Evolutionary conservation across 768 basidiomycete genomes (phyloP).

Genomic region (Xerocomellus intermedius): DNA sequence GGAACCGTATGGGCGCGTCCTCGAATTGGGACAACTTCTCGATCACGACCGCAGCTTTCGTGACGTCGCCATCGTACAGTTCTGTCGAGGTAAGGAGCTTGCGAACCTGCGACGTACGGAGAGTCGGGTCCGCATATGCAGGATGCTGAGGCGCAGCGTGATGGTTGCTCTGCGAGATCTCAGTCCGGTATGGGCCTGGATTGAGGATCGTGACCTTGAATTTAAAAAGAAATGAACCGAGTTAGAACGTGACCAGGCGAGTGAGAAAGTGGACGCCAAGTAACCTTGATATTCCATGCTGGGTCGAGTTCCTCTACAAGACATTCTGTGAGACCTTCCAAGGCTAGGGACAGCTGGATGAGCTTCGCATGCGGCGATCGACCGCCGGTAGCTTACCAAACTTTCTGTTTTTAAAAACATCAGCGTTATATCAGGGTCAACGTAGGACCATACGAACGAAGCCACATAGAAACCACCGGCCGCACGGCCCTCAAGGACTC

Average conservation of each 20-base stretch:
- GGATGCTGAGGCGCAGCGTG: constrained; percentile 11
- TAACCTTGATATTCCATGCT: constrained; percentile 20
- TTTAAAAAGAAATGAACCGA: neutral
- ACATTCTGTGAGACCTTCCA: constrained; percentile 16
- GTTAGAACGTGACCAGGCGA: neutral
- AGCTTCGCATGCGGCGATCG: neutral
- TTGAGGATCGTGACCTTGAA: constrained; percentile 19
- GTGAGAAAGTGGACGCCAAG: neutral
- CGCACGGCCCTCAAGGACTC: constrained; percentile 19
- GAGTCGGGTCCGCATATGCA: constrained; percentile 16
- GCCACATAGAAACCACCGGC: constrained; percentile 25
- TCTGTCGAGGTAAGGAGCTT: neutral
- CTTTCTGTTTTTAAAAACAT: constrained; percentile 2
- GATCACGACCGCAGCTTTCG: constrained; percentile 15
- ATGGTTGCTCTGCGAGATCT: neutral
- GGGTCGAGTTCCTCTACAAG: constrained; percentile 13
- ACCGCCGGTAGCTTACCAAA: constrained; percentile 8
- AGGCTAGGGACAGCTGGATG: constrained; percentile 1
- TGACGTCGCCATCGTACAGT: constrained; percentile 10
- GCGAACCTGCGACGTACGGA: constrained; percentile 5
- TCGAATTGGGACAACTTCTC: constrained; percentile 15
- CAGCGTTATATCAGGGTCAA: neutral
- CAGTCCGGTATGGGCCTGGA: constrained; percentile 18
- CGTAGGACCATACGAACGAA: constrained; percentile 14
- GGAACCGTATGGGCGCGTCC: constrained; percentile 16